Conservation (phyloP, 352 stramenopile species). For the Pseudoperonospora humuli region DNA sequence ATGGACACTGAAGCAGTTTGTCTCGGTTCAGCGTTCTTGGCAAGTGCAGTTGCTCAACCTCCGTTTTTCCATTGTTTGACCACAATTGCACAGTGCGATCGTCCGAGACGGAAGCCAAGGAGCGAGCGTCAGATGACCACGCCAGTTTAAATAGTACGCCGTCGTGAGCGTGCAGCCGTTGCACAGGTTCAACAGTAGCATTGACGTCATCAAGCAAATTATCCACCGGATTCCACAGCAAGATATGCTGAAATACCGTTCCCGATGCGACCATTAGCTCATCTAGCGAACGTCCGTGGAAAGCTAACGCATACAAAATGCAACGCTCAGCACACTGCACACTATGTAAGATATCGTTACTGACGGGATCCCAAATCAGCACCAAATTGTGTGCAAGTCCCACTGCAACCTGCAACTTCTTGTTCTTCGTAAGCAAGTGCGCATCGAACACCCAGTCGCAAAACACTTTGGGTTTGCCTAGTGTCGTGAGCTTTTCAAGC, state of each 20-base stretch:
- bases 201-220: slow-evolving; percentile 2
- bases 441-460: slow-evolving; percentile 83
- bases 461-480: slow-evolving; percentile 55
- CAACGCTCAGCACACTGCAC: slow-evolving; percentile 72
- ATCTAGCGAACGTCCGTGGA: slow-evolving; percentile 53
- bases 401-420: slow-evolving; percentile 41
- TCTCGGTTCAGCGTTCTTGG: not conserved
- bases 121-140: slow-evolving; percentile 60
- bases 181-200: slow-evolving; percentile 24
- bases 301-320: slow-evolving; percentile 76
- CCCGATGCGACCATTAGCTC: slow-evolving; percentile 70
- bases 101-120: slow-evolving; percentile 78
- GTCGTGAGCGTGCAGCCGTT: slow-evolving; percentile 74
- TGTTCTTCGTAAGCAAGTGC: slow-evolving; percentile 37
- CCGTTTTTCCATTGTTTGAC: slow-evolving; percentile 31
- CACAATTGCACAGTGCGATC: slow-evolving; percentile 82
- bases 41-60: slow-evolving; percentile 6
- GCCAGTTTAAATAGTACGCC: slow-evolving; percentile 80
- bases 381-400: slow-evolving; percentile 81
- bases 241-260: slow-evolving; percentile 82
- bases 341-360: slow-evolving; percentile 35
- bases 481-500: slow-evolving; percentile 15
- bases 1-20: slow-evolving; percentile 23
- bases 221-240: slow-evolving; percentile 59
- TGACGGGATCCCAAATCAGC: slow-evolving; percentile 56